These are phyloP conservation scores for Brassica rapa DNA, from an alignment of 345 rosid species.

Conservation along the genomic window DNA sequence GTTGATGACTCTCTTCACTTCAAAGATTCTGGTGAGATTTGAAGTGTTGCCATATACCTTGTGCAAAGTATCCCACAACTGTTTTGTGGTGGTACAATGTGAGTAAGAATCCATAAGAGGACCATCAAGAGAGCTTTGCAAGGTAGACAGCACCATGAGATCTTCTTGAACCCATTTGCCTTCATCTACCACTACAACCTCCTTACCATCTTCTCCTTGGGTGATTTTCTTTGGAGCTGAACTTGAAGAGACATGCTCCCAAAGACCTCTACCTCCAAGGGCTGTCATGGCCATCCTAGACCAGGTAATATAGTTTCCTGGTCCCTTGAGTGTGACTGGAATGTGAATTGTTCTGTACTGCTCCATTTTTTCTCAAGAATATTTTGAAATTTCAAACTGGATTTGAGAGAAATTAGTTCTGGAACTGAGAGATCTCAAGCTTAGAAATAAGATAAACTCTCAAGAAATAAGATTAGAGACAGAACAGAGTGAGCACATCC, in stretches of 20 bases:
- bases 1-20: neutral
- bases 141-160: neutral
- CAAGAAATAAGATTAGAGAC: too few species aligned
- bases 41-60: neutral
- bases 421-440: too few species aligned
- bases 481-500: too few species aligned
- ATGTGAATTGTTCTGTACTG: too few species aligned
- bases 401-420: too few species aligned
- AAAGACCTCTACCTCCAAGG: neutral
- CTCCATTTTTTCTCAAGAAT: too few species aligned
- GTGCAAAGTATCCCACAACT: neutral
- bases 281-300: neutral
- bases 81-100: neutral
- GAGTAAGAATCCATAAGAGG: neutral
- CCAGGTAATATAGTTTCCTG: neutral
- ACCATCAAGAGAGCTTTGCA: neutral
- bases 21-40: neutral
- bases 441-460: too few species aligned
- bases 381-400: too few species aligned
- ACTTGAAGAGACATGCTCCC: neutral
- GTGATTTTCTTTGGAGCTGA: neutral
- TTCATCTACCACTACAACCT: neutral
- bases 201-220: neutral
- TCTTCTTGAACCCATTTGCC: neutral
- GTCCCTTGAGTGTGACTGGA: too few species aligned